A percentile compares a stretch with the other conserved stretches of the same genome.
Conservation (phyloP, 2,329 filamentous ascomycete species). For the Colletotrichum sojae region DNA sequence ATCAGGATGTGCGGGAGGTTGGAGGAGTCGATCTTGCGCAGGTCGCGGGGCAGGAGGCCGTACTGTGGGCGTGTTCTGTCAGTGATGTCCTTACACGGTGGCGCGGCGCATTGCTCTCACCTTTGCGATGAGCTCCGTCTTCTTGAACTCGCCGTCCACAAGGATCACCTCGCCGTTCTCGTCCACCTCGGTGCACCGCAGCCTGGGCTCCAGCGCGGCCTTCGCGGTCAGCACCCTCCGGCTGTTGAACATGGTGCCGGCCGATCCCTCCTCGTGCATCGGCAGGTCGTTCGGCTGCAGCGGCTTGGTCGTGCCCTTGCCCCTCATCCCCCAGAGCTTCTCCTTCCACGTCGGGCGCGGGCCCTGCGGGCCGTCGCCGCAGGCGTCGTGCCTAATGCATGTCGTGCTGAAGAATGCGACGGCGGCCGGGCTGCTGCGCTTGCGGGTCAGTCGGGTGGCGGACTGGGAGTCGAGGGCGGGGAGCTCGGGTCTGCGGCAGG, state of each 20-base stretch:
- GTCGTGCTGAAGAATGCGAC: conserved; percentile 50
- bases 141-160: conserved; percentile 96
- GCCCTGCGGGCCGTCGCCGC: conserved; percentile 46
- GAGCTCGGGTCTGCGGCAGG: conserved; percentile 34
- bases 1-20: conserved; percentile 96
- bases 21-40: conserved; percentile 97
- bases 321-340: conserved; percentile 60
- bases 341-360: conserved; percentile 61
- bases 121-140: conserved; percentile 96
- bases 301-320: conserved; percentile 55
- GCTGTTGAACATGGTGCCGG: conserved; percentile 75
- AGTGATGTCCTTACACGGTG: not conserved
- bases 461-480: conserved; percentile 46
- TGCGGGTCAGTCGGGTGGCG: conserved; percentile 31
- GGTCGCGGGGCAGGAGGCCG: conserved; percentile 90
- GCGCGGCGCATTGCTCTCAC: conserved; percentile 60
- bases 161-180: conserved; percentile 92
- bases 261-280: conserved; percentile 69
- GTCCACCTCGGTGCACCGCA: conserved; percentile 96
- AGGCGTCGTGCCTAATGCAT: conserved; percentile 42
- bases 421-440: conserved; percentile 8
- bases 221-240: conserved; percentile 81
- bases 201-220: conserved; percentile 84
- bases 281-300: conserved; percentile 73
- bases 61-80: conserved; percentile 71